A percentile compares a stretch with the other conserved stretches of the same genome.
phyloP scores from a whole-genome alignment of 1,284 basidiomycete species.

The Acaromyces ingoldii region DNA sequence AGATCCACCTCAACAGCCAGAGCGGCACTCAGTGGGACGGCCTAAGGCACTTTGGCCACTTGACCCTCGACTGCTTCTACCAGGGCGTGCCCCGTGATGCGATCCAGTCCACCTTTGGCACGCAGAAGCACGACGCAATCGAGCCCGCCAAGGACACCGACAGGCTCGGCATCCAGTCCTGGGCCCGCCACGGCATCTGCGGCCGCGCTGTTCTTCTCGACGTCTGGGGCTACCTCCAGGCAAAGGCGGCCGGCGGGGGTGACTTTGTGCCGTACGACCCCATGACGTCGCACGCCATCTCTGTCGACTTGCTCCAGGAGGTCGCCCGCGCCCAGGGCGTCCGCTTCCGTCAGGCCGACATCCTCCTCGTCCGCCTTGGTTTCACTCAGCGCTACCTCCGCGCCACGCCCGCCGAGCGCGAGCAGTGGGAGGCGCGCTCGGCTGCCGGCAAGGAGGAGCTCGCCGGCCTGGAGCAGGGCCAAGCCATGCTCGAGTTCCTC shows the following conservation, averaged over 20 bases:
- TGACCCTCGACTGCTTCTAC: conserved; percentile 35
- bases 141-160: conserved; percentile 14
- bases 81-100: conserved; percentile 24
- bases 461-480: conserved; percentile 39
- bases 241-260: too few relatives aligned
- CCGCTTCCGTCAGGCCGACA: conserved; percentile 35
- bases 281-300: conserved; percentile 61
- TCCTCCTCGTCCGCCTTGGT: conserved; percentile 52
- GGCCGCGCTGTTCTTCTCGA: conserved; percentile 68
- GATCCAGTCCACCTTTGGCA: conserved; percentile 25
- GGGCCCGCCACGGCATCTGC: conserved; percentile 67
- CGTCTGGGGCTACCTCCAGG: conserved; percentile 52
- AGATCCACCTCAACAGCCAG: conserved; percentile 62
- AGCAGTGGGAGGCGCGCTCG: conserved; percentile 51
- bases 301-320: conserved; percentile 60
- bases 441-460: conserved; percentile 15
- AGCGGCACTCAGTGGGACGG: conserved; percentile 73
- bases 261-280: conserved; percentile 61
- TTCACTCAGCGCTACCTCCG: conserved; percentile 63
- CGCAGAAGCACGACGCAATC: conserved; percentile 14
- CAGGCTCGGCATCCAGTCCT: conserved; percentile 27
- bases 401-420: conserved; percentile 56
- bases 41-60: conserved; percentile 47
- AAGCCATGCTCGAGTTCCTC: conserved; percentile 38
- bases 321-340: conserved; percentile 64